Evolutionary conservation across 345 rosid genomes (phyloP), one percentile per base, ranked within the genome.

Genomic region (Crucihimalaya himalaica): DNA sequence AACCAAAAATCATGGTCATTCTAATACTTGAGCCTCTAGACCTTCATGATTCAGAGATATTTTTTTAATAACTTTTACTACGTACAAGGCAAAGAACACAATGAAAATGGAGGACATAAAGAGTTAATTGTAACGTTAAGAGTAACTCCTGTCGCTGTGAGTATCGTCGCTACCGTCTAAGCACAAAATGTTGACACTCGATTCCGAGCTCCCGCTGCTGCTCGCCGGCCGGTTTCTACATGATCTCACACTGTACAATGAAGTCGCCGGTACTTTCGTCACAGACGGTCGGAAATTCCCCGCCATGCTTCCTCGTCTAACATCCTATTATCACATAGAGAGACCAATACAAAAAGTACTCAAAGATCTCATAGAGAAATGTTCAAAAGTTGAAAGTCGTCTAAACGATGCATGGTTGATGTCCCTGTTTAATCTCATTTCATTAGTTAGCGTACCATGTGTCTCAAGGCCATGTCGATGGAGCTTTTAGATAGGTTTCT

Each of bases 401-500:
- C 7, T n/a, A 29, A 29, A 25, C 15, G 14, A 13, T 47, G 11
- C 5, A 18, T 52, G 57, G 18, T 25, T 25, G 18, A 25, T 52
- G 31, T 5, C 57, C 57, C 32, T 52, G 29, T 6, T 29, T 7
- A 55, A 29, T 31, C 8, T 31, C 40, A 4, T 31, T 31, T 15
- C 20, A 29, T 55, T 21, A 46, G 32, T 68, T 20, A 63, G 4
- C 72, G 31, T 79, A 92, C 97, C 96, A 86, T 84, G 58, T 91
- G 97, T 56, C 92, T 81, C 43, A 91, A 66, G 37, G 92, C 96
- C 97, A 91, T 87, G 37, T 92, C 93, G 13, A 92, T 81, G 52
- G 97, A 92, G 79, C 83, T 89, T 76, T 86, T 85, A 18, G 92
- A 89, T 52, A 91, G 75, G 7, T 84, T 72, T 71, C 93, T 81